These are phyloP conservation scores for Trichosporon asahii DNA, from an alignment of 1,284 basidiomycete genomes.

Conservation along the genomic window DNA sequence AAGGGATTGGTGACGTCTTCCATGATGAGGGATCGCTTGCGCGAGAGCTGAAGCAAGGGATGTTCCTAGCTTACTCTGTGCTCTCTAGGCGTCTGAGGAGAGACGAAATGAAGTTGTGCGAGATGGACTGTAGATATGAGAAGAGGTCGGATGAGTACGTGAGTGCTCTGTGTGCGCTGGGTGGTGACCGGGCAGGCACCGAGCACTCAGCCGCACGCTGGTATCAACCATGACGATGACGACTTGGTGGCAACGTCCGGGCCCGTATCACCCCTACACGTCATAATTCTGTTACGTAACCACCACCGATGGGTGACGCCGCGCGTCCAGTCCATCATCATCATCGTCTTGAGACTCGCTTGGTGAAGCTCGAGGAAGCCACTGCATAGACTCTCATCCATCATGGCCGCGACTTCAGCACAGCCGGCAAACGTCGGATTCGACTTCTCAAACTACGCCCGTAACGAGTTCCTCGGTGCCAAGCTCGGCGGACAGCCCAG, in stretches of 20 bases:
- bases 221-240: constrained; percentile 1
- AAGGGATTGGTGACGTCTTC: constrained; percentile 27
- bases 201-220: background rate
- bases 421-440: constrained; percentile 56
- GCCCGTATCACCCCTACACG: background rate
- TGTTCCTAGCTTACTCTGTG: background rate
- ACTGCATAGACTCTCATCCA: constrained; percentile 16
- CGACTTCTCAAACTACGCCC: constrained; percentile 67
- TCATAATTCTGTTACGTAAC: constrained; percentile 9
- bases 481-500: constrained; percentile 54
- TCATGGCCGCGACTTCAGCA: constrained; percentile 33
- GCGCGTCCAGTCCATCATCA: constrained; percentile 16
- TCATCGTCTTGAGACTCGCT: background rate
- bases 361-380: background rate
- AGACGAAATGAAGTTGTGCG: background rate
- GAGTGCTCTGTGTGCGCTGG: background rate
- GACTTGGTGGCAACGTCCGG: constrained; percentile 1
- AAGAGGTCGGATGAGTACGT: background rate
- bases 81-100: background rate
- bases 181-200: constrained; percentile 3
- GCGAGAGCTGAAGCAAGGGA: background rate
- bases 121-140: background rate
- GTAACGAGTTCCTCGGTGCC: constrained; percentile 70
- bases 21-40: constrained; percentile 14
- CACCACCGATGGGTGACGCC: constrained; percentile 14